phyloP scores from a whole-genome alignment of 768 basidiomycete genomes.

The Pulveroboletus sp. region DNA sequence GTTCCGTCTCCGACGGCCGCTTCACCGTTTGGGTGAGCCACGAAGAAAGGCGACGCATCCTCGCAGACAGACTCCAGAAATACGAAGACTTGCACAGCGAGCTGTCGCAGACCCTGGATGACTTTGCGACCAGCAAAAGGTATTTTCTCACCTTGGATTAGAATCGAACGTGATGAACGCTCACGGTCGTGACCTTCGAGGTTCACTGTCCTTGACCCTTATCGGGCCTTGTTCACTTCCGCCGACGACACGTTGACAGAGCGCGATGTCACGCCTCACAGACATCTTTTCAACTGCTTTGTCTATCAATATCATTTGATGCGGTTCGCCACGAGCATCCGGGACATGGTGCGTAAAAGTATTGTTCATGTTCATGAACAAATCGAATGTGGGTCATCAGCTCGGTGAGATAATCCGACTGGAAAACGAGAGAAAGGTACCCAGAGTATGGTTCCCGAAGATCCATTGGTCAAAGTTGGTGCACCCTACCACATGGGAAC shows the following conservation, averaged over 20 bases:
- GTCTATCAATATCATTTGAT: constrained; percentile 60
- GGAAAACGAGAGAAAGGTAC: constrained; percentile 43
- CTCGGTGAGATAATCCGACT: constrained; percentile 52
- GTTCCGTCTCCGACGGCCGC: constrained; percentile 33
- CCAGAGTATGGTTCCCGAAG: constrained; percentile 57
- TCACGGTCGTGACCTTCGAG: constrained; percentile 31
- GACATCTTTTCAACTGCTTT: constrained; percentile 70
- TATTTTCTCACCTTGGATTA: constrained; percentile 27
- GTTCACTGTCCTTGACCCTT: constrained; percentile 54
- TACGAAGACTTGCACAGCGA: constrained; percentile 36
- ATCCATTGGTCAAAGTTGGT: constrained; percentile 32
- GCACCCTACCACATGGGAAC: constrained; percentile 43
- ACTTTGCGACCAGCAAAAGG: constrained; percentile 52
- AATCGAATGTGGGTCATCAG: constrained; percentile 32
- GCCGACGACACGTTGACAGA: constrained; percentile 24
- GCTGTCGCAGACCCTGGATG: constrained; percentile 37
- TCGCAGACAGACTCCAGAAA: constrained; percentile 35
- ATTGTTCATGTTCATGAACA: neutral
- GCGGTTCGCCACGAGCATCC: constrained; percentile 32
- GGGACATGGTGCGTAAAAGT: constrained; percentile 33
- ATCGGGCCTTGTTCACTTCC: constrained; percentile 47
- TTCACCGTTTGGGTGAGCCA: constrained; percentile 36
- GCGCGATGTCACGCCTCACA: constrained; percentile 54
- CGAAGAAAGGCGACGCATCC: constrained; percentile 28
- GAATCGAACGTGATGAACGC: neutral